A percentile compares a stretch with the other conserved stretches of the same genome.
phyloP scores from a whole-genome alignment of 2,329 filamentous ascomycete species.

The Teratosphaeria zuluensis region DNA sequence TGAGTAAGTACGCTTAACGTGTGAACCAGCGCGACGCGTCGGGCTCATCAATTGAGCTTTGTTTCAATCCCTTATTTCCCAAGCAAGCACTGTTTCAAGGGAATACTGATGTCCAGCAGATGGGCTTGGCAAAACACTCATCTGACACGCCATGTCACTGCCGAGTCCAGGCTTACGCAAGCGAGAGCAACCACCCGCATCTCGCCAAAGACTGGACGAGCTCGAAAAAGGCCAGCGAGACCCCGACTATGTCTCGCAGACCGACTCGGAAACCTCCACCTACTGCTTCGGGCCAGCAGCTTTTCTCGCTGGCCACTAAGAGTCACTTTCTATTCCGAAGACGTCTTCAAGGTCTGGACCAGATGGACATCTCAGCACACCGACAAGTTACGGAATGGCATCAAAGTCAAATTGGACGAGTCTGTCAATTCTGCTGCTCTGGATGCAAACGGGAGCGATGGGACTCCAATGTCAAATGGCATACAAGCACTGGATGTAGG shows the following conservation, averaged over 20 bases:
- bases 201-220: constrained; percentile 30
- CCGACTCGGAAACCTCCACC: constrained; percentile 68
- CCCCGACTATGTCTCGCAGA: constrained; percentile 54
- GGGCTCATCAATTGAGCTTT: background rate
- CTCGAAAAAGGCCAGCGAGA: constrained; percentile 42
- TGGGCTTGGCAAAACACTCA: constrained; percentile 90
- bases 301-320: constrained; percentile 76
- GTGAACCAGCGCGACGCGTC: background rate
- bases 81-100: too few species aligned
- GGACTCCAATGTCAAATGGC: constrained; percentile 10
- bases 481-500: constrained; percentile 42
- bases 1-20: constrained; percentile 51
- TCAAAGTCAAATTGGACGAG: constrained; percentile 34
- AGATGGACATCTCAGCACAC: constrained; percentile 44
- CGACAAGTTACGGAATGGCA: constrained; percentile 37
- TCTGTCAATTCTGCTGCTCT: constrained; percentile 1
- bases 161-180: constrained; percentile 49
- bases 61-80: background rate
- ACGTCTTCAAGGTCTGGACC: constrained; percentile 62
- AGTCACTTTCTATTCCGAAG: constrained; percentile 65
- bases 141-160: constrained; percentile 65
- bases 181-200: constrained; percentile 27
- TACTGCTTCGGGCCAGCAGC: constrained; percentile 67
- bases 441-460: background rate
- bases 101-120: constrained; percentile 35